A percentile compares a stretch with the other conserved stretches of the same genome.
phyloP scores from a whole-genome alignment of 306 rosid genomes.

The Prunus mira region DNA sequence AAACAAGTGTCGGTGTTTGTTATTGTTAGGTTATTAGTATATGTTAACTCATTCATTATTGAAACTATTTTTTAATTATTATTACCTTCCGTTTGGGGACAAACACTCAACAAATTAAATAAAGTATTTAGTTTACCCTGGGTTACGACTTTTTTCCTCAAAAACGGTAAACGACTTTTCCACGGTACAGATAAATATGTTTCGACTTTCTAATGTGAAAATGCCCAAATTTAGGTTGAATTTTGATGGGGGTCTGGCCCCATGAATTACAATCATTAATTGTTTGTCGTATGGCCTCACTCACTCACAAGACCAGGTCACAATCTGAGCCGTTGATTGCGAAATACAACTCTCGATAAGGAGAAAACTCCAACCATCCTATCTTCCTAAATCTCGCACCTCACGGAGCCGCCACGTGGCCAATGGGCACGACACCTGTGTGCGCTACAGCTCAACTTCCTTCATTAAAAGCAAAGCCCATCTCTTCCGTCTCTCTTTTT shows the following conservation, averaged over 20 bases:
- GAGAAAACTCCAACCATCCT: not conserved
- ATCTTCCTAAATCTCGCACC: not conserved
- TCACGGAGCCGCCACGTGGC: not conserved
- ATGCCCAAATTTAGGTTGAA: too few species aligned
- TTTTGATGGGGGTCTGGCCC: not conserved
- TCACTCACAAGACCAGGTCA: not conserved
- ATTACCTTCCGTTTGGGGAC: too few species aligned
- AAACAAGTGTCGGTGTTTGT: too few species aligned
- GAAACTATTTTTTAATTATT: too few species aligned
- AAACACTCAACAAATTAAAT: too few species aligned
- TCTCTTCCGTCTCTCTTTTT: not conserved
- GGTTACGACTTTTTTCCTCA: too few species aligned
- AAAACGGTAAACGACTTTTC: too few species aligned
- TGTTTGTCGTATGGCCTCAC: not conserved
- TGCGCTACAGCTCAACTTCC: constrained; percentile 9
- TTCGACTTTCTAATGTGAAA: too few species aligned
- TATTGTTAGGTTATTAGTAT: too few species aligned
- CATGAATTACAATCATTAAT: not conserved
- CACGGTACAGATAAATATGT: too few species aligned
- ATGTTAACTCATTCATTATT: too few species aligned
- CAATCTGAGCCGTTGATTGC: not conserved
- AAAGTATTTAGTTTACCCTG: too few species aligned
- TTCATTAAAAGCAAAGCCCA: constrained; percentile 5
- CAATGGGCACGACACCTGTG: not conserved
- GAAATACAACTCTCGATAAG: not conserved